Conservation (phyloP, 1,139 yeast species). For the Casaregolazyma suthepensis region DNA sequence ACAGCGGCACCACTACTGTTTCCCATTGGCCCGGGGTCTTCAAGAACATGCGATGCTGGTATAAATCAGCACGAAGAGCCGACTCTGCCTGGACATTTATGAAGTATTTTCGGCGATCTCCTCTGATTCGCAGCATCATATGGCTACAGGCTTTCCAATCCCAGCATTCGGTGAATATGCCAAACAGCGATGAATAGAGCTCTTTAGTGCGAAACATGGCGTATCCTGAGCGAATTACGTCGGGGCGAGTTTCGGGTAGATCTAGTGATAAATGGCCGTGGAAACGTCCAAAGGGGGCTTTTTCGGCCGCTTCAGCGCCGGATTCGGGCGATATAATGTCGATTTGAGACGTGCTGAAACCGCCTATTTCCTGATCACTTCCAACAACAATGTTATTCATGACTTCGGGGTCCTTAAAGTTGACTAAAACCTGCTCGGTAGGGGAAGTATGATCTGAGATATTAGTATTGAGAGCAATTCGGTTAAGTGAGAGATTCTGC, state of each 20-base stretch:
- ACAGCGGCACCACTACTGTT: constrained; percentile 68
- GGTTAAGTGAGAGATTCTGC: neutral
- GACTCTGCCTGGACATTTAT: constrained; percentile 78
- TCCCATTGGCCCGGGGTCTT: constrained; percentile 80
- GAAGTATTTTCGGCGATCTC: constrained; percentile 69
- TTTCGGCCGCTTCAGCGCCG: neutral
- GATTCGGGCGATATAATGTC: constrained; percentile 25
- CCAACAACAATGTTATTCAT: constrained; percentile 53
- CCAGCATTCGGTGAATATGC: constrained; percentile 38
- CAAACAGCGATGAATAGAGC: constrained; percentile 23
- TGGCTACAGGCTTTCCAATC: constrained; percentile 58
- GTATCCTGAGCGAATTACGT: constrained; percentile 68
- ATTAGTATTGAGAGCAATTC: neutral
- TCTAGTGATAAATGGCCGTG: constrained; percentile 69
- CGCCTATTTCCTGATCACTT: constrained; percentile 71
- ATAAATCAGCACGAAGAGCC: constrained; percentile 70
- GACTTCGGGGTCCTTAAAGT: constrained; percentile 43
- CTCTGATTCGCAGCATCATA: constrained; percentile 64
- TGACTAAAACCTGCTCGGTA: constrained; percentile 36
- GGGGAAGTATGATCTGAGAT: constrained; percentile 8
- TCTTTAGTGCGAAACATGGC: constrained; percentile 72
- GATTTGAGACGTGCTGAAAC: constrained; percentile 62
- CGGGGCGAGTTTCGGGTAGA: constrained; percentile 65
- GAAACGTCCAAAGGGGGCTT: constrained; percentile 46
- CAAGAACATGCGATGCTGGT: constrained; percentile 73